Conservation (phyloP, 176 grass and related monocot genomes). For the Carex parvula region DNA sequence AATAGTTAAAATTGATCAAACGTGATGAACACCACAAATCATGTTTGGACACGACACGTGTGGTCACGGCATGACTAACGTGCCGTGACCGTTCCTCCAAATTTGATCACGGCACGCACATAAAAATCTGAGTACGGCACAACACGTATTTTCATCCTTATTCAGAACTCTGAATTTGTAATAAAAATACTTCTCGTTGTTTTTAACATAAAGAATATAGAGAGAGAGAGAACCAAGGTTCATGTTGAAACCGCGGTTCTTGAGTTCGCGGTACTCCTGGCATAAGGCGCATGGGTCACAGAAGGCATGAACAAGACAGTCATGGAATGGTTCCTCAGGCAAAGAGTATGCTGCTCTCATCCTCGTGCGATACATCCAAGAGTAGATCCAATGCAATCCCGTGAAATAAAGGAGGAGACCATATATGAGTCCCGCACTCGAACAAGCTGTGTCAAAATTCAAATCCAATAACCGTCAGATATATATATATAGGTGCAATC, state of each 20-base stretch:
- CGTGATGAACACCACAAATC: too few species aligned
- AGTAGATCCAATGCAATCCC: slow-evolving; percentile 33
- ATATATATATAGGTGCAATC: too few species aligned
- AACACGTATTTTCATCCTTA: too few species aligned
- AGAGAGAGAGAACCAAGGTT: slow-evolving; percentile 27
- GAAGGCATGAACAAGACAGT: slow-evolving; percentile 56
- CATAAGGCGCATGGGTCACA: slow-evolving; percentile 51
- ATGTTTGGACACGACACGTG: too few species aligned
- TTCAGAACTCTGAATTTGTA: background rate
- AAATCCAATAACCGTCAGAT: background rate
- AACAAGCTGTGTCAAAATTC: slow-evolving; percentile 33
- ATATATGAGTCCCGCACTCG: slow-evolving; percentile 37
- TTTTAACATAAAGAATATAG: background rate
- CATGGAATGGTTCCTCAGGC: slow-evolving; percentile 41
- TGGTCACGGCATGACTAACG: too few species aligned
- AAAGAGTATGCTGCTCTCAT: slow-evolving; percentile 40
- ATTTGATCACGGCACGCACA: too few species aligned
- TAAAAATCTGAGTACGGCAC: too few species aligned
- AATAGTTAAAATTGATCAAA: too few species aligned
- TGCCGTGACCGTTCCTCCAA: too few species aligned
- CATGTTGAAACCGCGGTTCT: slow-evolving; percentile 51
- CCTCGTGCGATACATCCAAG: slow-evolving; percentile 58
- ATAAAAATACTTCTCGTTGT: background rate
- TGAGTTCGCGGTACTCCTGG: slow-evolving; percentile 75
- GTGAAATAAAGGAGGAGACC: slow-evolving; percentile 10